Evolutionary conservation across 1,284 basidiomycete genomes (phyloP), one percentile per base, ranked within the genome.

Genomic region (Trichosporon ovoides): DNA sequence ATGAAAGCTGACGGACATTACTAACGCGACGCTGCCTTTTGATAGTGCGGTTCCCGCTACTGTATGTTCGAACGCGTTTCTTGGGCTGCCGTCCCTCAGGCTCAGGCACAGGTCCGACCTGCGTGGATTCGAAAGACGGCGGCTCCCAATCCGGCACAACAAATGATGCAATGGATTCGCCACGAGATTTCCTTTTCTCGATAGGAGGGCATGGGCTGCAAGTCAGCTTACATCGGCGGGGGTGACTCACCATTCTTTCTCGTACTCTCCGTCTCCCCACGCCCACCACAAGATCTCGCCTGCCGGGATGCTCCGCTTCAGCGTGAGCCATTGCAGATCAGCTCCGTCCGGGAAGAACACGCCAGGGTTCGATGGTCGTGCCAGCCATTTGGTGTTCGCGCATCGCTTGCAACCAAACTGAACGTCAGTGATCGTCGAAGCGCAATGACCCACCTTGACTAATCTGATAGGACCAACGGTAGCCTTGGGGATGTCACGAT

Each of bases 201-300:
- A 24, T 24, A 5, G 43, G 43, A 9, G 43, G 43, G 43, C 43
- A 48, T 6, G 43, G 43, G 24, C 43, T 48, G 43, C 24, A 48
- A 22, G 14, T 31, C 28, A 16, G 2, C 11, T 4, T n/a, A 7
- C 35, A 4, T 4, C 35, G 16, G 43, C 9, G 14, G n/a, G 2
- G 43, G 14, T 11, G 14, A 48, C 43, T 28, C 11, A 48, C 43
- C 43, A 48, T 48, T 48, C 43, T 28, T 48, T 48, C 43, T 48
- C 43, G 11, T 48, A 48, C 28, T 48, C 43, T 14, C 43, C 43
- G 24, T 48, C 43, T 5, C 43, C 43, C 43, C 43, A 48, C 14
- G 43, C 43, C 43, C 43, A 48, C 53, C 53, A 54, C n/a, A 54
- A 31, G 38, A 14, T 22, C 9, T 40, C 53, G 10, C 53, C 53